phyloP scores from a whole-genome alignment of 169 alveolate genomes.

The Plasmodium vivax region DNA sequence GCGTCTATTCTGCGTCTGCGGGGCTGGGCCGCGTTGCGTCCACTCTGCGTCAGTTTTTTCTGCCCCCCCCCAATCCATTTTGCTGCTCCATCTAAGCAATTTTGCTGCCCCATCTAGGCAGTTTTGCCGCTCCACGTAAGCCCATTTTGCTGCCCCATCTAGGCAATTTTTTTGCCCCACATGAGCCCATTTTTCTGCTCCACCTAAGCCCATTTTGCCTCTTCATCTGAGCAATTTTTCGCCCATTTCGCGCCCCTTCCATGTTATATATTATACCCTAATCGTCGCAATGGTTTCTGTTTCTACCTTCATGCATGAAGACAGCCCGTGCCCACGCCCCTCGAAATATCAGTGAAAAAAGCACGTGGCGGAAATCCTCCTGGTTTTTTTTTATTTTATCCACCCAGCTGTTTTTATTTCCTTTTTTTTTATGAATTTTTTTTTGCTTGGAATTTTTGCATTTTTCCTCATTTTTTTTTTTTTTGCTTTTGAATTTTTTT shows the following conservation, averaged over 20 bases:
- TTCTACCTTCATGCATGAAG: background rate
- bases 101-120: no score
- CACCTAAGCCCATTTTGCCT: background rate
- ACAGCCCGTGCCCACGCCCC: background rate
- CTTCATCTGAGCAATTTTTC: background rate
- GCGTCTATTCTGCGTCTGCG: background rate
- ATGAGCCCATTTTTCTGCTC: background rate
- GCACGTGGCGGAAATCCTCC: background rate
- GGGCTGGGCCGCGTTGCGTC: background rate
- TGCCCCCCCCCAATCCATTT: background rate
- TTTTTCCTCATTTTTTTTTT: background rate
- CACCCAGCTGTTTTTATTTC: background rate
- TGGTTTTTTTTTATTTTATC: background rate
- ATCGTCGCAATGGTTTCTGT: background rate
- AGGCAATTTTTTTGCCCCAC: no score
- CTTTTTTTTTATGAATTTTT: background rate
- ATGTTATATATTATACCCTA: background rate
- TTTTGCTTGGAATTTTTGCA: background rate
- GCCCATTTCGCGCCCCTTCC: background rate
- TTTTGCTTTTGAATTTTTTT: background rate
- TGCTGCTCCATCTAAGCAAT: background rate
- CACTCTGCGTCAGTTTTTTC: background rate
- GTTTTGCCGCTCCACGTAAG: no score
- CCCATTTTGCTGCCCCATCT: no score
- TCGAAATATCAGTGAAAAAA: background rate